A percentile compares a stretch with the other conserved stretches of the same genome.
Conservation (phyloP, 495 filamentous ascomycete species). For the Astrothelium macrocarpum region DNA sequence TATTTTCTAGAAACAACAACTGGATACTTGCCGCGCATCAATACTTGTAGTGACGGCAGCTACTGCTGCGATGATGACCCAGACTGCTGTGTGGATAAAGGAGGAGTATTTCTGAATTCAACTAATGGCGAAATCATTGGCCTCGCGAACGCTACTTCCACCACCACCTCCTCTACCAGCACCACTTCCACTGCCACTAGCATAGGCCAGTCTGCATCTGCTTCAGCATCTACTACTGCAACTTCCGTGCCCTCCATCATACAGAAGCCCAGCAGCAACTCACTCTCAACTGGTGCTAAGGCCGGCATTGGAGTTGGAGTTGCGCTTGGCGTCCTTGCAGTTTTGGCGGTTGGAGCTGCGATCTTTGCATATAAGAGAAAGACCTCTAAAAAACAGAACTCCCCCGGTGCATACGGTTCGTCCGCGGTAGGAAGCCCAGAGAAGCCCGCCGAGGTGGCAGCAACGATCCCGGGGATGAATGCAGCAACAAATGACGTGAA, state of each 20-base stretch:
- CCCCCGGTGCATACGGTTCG: background rate
- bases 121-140: constrained; percentile 13
- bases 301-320: background rate
- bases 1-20: constrained; percentile 6
- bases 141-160: background rate
- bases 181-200: background rate
- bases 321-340: background rate
- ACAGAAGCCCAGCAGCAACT: background rate
- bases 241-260: background rate
- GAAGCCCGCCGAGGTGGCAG: background rate
- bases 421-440: background rate
- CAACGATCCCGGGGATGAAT: too few species aligned
- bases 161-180: background rate
- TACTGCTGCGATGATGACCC: constrained; percentile 27
- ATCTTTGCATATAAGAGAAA: background rate
- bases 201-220: background rate
- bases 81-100: constrained; percentile 21
- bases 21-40: constrained; percentile 22
- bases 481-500: background rate
- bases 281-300: background rate
- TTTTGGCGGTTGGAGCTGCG: background rate
- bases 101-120: constrained; percentile 22
- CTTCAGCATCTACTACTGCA: background rate
- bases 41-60: constrained; percentile 21
- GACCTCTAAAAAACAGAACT: background rate